These are phyloP conservation scores for Gynandropsis gynandra DNA, from an alignment of 345 rosid genomes.

Conservation along the genomic window DNA sequence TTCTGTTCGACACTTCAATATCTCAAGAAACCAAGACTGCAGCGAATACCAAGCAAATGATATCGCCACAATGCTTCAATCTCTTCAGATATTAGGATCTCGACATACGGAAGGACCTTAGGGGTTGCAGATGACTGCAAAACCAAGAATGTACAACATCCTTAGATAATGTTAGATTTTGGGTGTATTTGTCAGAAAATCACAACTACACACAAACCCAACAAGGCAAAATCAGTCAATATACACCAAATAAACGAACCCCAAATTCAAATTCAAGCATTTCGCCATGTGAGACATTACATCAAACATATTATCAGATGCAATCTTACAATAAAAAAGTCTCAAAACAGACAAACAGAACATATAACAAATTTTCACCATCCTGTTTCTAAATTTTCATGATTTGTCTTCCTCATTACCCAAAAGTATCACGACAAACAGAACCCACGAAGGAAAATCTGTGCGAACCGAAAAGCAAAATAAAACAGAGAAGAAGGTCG, in stretches of 20 bases:
- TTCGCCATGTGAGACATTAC: constrained; percentile 19
- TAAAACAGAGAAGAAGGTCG: neutral
- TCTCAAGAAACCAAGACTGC: constrained; percentile 15
- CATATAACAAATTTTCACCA: neutral
- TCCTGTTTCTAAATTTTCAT: neutral
- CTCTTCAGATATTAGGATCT: no score
- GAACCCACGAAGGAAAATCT: neutral
- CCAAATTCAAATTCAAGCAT: constrained; percentile 6
- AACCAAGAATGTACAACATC: neutral
- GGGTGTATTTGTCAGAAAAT: neutral
- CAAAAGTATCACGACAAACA: neutral
- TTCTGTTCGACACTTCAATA: neutral
- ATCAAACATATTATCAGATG: constrained; percentile 13
- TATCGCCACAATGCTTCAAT: neutral
- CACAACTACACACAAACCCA: neutral
- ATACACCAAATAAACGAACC: constrained; percentile 23
- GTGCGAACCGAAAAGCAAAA: neutral
- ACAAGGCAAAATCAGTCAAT: neutral
- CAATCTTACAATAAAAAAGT: neutral
- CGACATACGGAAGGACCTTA: neutral
- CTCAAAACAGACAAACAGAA: neutral
- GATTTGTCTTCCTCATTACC: neutral
- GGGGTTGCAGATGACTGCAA: constrained; percentile 15
- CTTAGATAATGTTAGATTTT: neutral
- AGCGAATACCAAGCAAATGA: constrained; percentile 1